Conservation (phyloP, 345 rosid species). For the thale cress (Arabidopsis thaliana) region DNA sequence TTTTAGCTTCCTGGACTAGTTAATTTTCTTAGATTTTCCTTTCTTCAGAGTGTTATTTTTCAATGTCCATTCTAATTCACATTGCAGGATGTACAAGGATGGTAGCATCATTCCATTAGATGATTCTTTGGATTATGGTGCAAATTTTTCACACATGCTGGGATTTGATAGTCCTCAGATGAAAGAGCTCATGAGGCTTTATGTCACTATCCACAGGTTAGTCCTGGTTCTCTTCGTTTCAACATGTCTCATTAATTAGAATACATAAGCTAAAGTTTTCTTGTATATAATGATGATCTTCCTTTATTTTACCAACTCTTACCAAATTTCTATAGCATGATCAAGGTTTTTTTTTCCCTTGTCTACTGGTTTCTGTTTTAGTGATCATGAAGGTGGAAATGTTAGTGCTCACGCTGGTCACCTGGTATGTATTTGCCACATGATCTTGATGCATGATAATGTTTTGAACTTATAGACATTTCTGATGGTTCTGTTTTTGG, state of each 20-base stretch:
- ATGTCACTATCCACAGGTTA: conserved; percentile 88
- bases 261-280: background rate
- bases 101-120: conserved; percentile 70
- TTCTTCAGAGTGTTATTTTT: too few species aligned
- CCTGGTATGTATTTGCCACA: conserved; percentile 60
- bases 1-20: background rate
- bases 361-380: conserved; percentile 41
- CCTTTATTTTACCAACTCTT: background rate
- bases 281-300: background rate
- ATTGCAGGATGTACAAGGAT: conserved; percentile 70
- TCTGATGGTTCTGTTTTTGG: conserved; percentile 25
- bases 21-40: too few species aligned
- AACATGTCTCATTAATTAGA: background rate
- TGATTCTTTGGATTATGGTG: conserved; percentile 87
- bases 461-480: conserved; percentile 13
- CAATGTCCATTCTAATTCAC: background rate
- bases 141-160: conserved; percentile 82
- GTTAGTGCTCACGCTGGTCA: conserved; percentile 98
- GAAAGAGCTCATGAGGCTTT: conserved; percentile 98
- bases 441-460: conserved; percentile 12
- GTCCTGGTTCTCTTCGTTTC: conserved; percentile 30
- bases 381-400: conserved; percentile 99
- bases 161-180: conserved; percentile 83
- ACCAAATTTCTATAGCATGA: conserved; percentile 5
- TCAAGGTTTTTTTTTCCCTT: background rate